These are phyloP conservation scores for Apiospora pterosperma DNA, from an alignment of 2,329 filamentous ascomycete genomes.

Conservation along the genomic window DNA sequence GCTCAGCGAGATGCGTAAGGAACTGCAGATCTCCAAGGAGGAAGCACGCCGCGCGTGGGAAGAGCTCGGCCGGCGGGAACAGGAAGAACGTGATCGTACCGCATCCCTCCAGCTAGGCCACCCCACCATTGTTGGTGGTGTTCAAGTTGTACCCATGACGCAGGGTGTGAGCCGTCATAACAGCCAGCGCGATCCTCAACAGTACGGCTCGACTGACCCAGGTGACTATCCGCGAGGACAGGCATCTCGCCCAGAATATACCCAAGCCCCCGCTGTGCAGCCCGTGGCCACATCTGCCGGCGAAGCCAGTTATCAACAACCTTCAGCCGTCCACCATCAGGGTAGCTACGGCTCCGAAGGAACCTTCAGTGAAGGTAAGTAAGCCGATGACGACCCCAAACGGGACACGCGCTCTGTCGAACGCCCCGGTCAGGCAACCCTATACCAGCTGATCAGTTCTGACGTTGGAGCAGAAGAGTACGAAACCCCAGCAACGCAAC, in stretches of 20 bases:
- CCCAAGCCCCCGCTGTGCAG: slow-evolving; percentile 40
- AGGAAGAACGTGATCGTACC: slow-evolving; percentile 86
- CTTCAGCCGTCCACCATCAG: slow-evolving; percentile 37
- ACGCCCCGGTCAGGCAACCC: slow-evolving; percentile 18
- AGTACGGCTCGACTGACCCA: slow-evolving; percentile 30
- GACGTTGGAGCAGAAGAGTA: slow-evolving; percentile 50
- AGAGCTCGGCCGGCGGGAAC: slow-evolving; percentile 87
- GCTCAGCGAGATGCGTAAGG: slow-evolving; percentile 86
- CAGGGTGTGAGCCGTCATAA: slow-evolving; percentile 60
- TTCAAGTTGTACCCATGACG: slow-evolving; percentile 93
- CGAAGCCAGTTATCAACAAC: slow-evolving; percentile 38
- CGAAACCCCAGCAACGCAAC: slow-evolving; percentile 47
- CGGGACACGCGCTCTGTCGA: slow-evolving; percentile 59
- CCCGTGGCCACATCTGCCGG: slow-evolving; percentile 36
- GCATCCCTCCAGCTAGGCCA: slow-evolving; percentile 82
- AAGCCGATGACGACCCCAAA: slow-evolving; percentile 52
- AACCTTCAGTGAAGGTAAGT: slow-evolving; percentile 69
- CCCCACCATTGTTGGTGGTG: slow-evolving; percentile 84
- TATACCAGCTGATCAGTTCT: slow-evolving; percentile 29
- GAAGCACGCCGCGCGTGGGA: slow-evolving; percentile 96
- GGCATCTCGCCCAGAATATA: slow-evolving; percentile 32
- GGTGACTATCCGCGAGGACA: slow-evolving; percentile 25
- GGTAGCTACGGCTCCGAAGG: slow-evolving; percentile 56
- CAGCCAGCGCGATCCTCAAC: slow-evolving; percentile 37
- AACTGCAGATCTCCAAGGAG: slow-evolving; percentile 91